Evolutionary conservation across 805 yeast genomes (phyloP).

Genomic region (Cyberlindnera petersonii): DNA sequence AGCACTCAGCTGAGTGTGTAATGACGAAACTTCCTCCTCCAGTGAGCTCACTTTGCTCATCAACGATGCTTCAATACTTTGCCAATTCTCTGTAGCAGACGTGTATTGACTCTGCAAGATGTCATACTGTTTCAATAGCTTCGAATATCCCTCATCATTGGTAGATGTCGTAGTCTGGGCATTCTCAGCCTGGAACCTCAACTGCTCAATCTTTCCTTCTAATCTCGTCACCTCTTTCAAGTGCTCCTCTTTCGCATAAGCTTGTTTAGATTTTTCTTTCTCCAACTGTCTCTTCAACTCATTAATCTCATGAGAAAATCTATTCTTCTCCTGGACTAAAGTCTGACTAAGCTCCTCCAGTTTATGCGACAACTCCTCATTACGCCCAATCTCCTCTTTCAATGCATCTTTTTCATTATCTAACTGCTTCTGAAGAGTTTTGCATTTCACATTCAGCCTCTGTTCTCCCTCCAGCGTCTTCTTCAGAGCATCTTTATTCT

Average conservation of each 20-base stretch:
- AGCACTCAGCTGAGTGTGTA: constrained; percentile 28
- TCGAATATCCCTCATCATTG: constrained; percentile 38
- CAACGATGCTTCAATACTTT: constrained; percentile 67
- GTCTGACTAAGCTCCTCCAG: constrained; percentile 24
- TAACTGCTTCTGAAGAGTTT: constrained; percentile 21
- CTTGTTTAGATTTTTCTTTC: constrained; percentile 33
- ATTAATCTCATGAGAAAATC: constrained; percentile 27
- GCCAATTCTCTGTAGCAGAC: constrained; percentile 79
- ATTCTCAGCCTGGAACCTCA: constrained; percentile 60
- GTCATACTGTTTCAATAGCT: constrained; percentile 45
- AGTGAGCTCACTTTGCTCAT: constrained; percentile 41
- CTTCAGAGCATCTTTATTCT: constrained; percentile 26
- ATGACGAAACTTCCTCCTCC: constrained; percentile 42
- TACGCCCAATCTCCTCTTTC: constrained; percentile 20
- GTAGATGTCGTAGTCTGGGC: constrained; percentile 27
- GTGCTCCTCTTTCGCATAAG: constrained; percentile 21
- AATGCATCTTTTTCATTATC: constrained; percentile 20
- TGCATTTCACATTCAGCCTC: constrained; percentile 22
- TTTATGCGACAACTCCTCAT: constrained; percentile 25
- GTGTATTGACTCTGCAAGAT: constrained; percentile 67
- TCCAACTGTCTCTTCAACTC: constrained; percentile 31
- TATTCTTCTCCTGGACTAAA: constrained; percentile 24
- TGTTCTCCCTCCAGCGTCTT: constrained; percentile 27
- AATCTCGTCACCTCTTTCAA: constrained; percentile 49
- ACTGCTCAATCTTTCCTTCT: constrained; percentile 66